Evolutionary conservation across 371 early-diverging fungal genomes (phyloP).

Genomic region (Mucor saturninus): DNA sequence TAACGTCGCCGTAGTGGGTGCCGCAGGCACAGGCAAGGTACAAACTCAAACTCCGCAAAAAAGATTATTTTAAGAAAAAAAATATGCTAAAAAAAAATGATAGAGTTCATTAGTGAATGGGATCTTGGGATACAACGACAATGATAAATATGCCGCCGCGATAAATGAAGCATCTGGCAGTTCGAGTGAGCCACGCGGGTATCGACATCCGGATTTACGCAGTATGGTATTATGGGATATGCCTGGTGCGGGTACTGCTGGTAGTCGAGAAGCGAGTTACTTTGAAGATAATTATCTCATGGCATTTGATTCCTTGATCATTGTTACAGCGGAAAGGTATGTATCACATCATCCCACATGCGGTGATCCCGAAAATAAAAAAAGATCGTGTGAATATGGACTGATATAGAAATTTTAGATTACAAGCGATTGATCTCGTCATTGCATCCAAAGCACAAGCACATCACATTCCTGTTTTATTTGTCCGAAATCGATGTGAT

Average conservation of each 20-base stretch:
- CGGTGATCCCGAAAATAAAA: not conserved
- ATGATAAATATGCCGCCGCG: conserved; percentile 39
- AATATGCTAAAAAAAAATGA: not conserved
- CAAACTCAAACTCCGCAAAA: too few relatives aligned
- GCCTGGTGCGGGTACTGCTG: conserved; percentile 49
- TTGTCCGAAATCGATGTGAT: conserved; percentile 53
- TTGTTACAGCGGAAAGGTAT: conserved; percentile 55
- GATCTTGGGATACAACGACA: conserved; percentile 47
- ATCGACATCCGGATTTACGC: conserved; percentile 47
- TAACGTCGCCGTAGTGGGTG: conserved; percentile 53
- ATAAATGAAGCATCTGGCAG: conserved; percentile 31
- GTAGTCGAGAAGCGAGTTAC: conserved; percentile 38
- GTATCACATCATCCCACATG: not conserved
- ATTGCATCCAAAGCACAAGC: conserved; percentile 46
- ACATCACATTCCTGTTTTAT: conserved; percentile 43
- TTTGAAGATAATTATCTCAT: conserved; percentile 51
- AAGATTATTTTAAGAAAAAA: too few relatives aligned
- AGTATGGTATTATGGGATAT: conserved; percentile 55
- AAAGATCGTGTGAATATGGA: not conserved
- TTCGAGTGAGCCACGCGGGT: conserved; percentile 37
- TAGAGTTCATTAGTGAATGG: conserved; percentile 55
- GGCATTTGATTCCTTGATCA: conserved; percentile 54
- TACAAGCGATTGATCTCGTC: conserved; percentile 40
- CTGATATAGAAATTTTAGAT: conserved; percentile 22
- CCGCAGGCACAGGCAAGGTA: conserved; percentile 55